Percentiles rank a stretch among this genome's conserved stretches.
These are phyloP conservation scores for Quercus gilva DNA, from an alignment of 306 rosid species.

Conservation along the genomic window DNA sequence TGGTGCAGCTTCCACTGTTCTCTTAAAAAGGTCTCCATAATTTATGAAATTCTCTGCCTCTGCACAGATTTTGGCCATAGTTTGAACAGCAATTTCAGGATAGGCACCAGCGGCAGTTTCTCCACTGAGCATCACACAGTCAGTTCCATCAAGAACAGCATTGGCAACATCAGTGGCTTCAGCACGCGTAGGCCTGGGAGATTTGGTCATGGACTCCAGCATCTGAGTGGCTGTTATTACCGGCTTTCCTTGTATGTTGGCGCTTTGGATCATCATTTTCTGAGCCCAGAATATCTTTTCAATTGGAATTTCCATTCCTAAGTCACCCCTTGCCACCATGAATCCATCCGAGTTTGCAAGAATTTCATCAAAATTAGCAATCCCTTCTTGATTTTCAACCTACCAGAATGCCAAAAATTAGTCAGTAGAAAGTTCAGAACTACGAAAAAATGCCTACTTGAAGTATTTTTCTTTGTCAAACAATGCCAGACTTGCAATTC, in stretches of 20 bases:
- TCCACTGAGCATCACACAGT: not conserved
- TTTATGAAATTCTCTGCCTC: not conserved
- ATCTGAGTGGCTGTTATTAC: not conserved
- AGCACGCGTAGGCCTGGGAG: not conserved
- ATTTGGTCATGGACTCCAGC: not conserved
- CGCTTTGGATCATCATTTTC: not conserved
- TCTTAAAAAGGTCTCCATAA: not conserved
- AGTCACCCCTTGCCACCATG: not conserved
- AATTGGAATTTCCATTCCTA: not conserved
- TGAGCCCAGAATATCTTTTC: not conserved
- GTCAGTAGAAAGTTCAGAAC: not conserved
- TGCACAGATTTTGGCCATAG: not conserved
- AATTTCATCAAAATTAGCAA: not conserved
- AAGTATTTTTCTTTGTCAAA: no score
- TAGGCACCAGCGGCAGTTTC: not conserved
- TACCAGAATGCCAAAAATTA: not conserved
- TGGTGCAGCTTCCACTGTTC: not conserved
- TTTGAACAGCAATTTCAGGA: not conserved
- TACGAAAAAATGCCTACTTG: no score
- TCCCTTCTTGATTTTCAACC: not conserved
- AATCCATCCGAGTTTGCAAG: not conserved
- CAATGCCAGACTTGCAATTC: no score
- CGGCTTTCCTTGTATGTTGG: not conserved
- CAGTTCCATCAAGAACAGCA: not conserved
- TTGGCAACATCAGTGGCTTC: not conserved